Evolutionary conservation across 225 moss, liverwort and hornwort species (phyloP), one percentile per base, ranked within the genome.

Genomic region (Physcomitrium patens): DNA sequence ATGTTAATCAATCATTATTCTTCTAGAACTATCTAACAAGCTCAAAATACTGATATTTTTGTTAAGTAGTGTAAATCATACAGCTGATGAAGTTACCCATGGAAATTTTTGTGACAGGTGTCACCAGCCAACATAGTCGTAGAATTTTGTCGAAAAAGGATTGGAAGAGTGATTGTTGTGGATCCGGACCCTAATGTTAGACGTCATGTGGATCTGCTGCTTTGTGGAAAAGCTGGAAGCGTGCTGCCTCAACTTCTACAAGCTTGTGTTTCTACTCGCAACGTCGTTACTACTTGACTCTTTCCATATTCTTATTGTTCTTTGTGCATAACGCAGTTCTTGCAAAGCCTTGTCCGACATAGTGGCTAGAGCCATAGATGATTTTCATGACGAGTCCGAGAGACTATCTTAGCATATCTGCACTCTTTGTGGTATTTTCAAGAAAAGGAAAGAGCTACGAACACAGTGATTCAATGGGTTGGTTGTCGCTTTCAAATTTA

Each of bases 71-170:
- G 69, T 41, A 42, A 56, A 50, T 51, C 64, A 26, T 5, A 52
- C 52, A 76, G 65, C 23, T 66, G 22, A 9, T 51, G 50, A 31
- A 80, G 19, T 54, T 59, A 28, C 44, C 20, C 22, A 50, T 27
- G 56, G 18, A 49, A 59, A 13, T 28, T 28, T 71, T 11, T 64
- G 67, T 57, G 50, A 31, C 68, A 86, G 83, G 86, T 83, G 43
- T 80, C 83, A 19, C 86, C 83, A n/a, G 80, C 83, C 31, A 80
- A 83, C 20, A 83, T 78, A 61, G 65, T 86, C 37, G 86, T 86
- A 46, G 67, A 53, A 16, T 78, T 80, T 44, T 86, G 86, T 72
- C 75, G 63, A 72, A 64, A 63, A 53, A 80, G 80, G 53, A 80
- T 69, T 10, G 83, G 86, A 50, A 78, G 58, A 46, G 78, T 86